A percentile compares a stretch with the other conserved stretches of the same genome.
These are phyloP conservation scores for Noccaea caerulescens DNA, from an alignment of 345 rosid species.

Conservation along the genomic window DNA sequence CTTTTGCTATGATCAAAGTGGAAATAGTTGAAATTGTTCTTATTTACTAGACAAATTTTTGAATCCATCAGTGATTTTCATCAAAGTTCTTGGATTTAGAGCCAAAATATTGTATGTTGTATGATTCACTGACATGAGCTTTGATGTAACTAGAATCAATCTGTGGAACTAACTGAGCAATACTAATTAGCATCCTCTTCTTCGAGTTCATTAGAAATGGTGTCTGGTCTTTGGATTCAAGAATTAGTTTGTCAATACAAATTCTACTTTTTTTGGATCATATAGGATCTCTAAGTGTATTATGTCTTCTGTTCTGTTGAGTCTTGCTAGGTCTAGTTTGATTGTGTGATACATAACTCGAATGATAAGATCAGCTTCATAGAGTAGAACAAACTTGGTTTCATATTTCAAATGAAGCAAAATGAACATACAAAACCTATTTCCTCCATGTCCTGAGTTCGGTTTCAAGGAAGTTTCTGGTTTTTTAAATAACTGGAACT, in stretches of 20 bases:
- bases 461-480: constrained; percentile 10
- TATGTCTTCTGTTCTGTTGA: neutral
- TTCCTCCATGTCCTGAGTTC: neutral
- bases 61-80: neutral
- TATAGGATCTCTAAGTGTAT: neutral
- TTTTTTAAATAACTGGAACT: neutral
- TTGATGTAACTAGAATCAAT: neutral
- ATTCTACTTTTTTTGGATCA: neutral
- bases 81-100: constrained; percentile 6
- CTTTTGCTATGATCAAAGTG: neutral
- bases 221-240: neutral
- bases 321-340: neutral
- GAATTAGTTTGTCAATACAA: neutral
- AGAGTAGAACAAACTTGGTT: neutral
- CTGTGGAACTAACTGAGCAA: neutral
- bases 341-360: neutral
- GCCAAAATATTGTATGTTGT: neutral
- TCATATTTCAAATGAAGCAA: neutral
- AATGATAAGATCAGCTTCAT: constrained; percentile 3
- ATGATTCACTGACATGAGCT: constrained; percentile 6
- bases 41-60: neutral
- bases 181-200: neutral
- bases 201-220: neutral
- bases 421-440: neutral
- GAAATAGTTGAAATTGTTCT: neutral